These are phyloP conservation scores for Akebia trifoliata DNA, from an alignment of 164 flowering plant genomes.

Conservation along the genomic window DNA sequence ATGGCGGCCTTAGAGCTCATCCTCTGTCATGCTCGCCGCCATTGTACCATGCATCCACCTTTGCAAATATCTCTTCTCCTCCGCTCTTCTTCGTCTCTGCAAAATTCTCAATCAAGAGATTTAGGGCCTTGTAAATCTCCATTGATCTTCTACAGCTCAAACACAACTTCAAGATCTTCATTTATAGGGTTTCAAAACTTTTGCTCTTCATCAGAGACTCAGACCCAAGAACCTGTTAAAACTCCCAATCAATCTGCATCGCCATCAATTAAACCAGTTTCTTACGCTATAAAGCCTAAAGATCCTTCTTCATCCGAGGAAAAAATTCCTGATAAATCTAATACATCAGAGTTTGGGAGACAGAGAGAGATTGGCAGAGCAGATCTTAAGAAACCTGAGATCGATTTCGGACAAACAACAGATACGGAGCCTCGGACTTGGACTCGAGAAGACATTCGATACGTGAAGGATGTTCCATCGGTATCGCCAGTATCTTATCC, in stretches of 20 bases:
- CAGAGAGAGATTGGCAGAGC: neutral
- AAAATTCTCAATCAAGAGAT: constrained; percentile 4
- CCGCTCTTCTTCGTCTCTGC: constrained; percentile 13
- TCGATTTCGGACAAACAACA: constrained; percentile 3
- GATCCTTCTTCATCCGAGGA: constrained; percentile 23
- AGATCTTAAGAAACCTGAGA: neutral
- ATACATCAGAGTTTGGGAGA: neutral
- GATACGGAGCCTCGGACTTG: constrained; percentile 28
- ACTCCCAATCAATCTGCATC: constrained; percentile 17
- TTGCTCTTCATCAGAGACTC: constrained; percentile 23
- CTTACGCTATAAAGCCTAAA: constrained; percentile 53
- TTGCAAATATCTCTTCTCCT: constrained; percentile 14
- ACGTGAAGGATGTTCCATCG: constrained; percentile 51
- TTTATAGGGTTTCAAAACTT: constrained; percentile 15
- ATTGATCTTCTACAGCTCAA: neutral
- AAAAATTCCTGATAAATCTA: constrained; percentile 8
- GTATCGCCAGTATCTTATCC: constrained; percentile 65
- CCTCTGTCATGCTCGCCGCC: constrained; percentile 45
- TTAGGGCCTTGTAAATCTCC: neutral
- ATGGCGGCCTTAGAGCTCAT: constrained; percentile 42
- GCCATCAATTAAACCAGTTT: constrained; percentile 38
- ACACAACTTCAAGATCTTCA: constrained; percentile 2
- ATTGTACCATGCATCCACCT: constrained; percentile 11
- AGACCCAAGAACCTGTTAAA: constrained; percentile 1
- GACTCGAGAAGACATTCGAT: constrained; percentile 70